phyloP scores from a whole-genome alignment of 306 rosid species.

The Acmispon strigosus region DNA sequence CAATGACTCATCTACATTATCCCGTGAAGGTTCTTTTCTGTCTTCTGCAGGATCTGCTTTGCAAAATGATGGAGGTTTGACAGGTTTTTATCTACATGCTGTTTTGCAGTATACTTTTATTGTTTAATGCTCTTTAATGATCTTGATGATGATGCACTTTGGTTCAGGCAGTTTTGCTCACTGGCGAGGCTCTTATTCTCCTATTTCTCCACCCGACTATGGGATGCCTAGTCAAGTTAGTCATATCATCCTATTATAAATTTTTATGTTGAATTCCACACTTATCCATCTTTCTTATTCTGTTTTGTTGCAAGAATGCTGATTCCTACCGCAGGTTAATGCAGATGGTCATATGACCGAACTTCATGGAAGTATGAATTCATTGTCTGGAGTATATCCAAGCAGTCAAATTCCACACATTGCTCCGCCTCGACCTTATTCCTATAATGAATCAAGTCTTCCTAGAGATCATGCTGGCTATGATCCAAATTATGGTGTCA shows the following conservation, averaged over 20 bases:
- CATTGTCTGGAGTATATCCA: slow-evolving; percentile 25
- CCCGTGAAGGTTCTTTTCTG: slow-evolving; percentile 11
- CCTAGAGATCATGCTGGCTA: slow-evolving; percentile 14
- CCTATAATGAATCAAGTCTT: not conserved
- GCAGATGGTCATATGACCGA: not conserved
- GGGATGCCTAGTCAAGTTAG: slow-evolving; percentile 32
- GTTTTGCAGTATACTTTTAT: not conserved
- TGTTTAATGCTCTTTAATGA: not conserved
- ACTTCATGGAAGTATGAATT: slow-evolving; percentile 12
- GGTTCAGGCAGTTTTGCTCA: slow-evolving; percentile 18
- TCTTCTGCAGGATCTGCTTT: slow-evolving; percentile 6
- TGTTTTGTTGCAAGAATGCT: not conserved
- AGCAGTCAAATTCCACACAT: slow-evolving; percentile 17
- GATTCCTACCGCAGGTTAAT: slow-evolving; percentile 12
- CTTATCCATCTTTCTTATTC: not conserved
- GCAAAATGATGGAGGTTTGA: slow-evolving; percentile 25
- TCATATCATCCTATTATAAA: not conserved
- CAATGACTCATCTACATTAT: slow-evolving; percentile 6
- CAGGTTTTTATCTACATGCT: slow-evolving; percentile 17
- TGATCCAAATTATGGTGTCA: slow-evolving; percentile 1
- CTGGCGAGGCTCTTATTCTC: slow-evolving; percentile 4
- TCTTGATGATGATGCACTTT: slow-evolving; percentile 5
- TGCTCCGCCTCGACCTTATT: slow-evolving; percentile 9
- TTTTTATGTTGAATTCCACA: not conserved
- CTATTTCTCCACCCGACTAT: not conserved